Evolutionary conservation across 2,329 filamentous ascomycete genomes (phyloP).

Genomic region (Chaetomiaceae sp.): DNA sequence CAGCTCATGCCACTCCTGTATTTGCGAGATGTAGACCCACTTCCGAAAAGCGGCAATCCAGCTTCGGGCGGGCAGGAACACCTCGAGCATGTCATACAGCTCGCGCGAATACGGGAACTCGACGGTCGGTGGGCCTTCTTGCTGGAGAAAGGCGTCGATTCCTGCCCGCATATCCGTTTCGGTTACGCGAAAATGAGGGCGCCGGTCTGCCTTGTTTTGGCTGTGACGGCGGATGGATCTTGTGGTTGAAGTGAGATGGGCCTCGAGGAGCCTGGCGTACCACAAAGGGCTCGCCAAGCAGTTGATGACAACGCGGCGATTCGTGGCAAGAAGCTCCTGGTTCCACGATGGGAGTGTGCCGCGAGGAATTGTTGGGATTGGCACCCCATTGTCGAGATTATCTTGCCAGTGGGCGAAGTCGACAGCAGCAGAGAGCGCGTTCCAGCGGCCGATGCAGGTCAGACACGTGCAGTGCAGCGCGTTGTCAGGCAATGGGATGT

Average conservation of each 20-base stretch:
- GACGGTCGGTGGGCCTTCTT: slow-evolving; percentile 46
- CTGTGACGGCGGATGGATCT: slow-evolving; percentile 37
- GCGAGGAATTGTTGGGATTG: slow-evolving; percentile 48
- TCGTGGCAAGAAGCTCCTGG: slow-evolving; percentile 37
- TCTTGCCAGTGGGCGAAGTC: slow-evolving; percentile 55
- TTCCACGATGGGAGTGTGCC: slow-evolving; percentile 50
- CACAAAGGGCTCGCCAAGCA: slow-evolving; percentile 46
- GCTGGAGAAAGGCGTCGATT: slow-evolving; percentile 48
- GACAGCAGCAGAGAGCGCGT: slow-evolving; percentile 48
- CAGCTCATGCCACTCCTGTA: slow-evolving; percentile 35
- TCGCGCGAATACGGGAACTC: slow-evolving; percentile 54
- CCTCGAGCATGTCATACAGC: slow-evolving; percentile 55
- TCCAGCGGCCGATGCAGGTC: slow-evolving; percentile 54
- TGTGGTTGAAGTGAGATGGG: slow-evolving; percentile 30
- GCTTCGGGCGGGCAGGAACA: slow-evolving; percentile 52
- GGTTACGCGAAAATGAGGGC: slow-evolving; percentile 35
- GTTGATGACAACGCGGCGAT: slow-evolving; percentile 42
- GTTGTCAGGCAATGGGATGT: slow-evolving; percentile 45
- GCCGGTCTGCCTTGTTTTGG: slow-evolving; percentile 45
- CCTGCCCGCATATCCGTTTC: slow-evolving; percentile 40
- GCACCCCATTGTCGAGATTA: slow-evolving; percentile 46
- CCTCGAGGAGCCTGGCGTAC: slow-evolving; percentile 41
- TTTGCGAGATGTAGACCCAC: slow-evolving; percentile 47
- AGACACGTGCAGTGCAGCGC: slow-evolving; percentile 52
- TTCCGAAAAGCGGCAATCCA: slow-evolving; percentile 44